Conservation (phyloP, 768 basidiomycete species). For the Boletus subparvulus region DNA sequence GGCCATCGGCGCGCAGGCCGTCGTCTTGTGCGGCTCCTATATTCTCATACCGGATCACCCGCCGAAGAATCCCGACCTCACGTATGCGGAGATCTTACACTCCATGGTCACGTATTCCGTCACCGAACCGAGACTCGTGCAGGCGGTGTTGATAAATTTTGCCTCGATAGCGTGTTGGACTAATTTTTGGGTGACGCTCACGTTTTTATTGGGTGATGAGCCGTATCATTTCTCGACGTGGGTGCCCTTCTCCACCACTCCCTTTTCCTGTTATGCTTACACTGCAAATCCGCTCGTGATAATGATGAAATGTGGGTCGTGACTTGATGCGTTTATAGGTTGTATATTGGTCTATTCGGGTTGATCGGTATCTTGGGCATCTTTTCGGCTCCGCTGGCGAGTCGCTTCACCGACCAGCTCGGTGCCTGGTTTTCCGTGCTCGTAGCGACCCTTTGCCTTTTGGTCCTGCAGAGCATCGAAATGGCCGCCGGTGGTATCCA, state of each 20-base stretch:
- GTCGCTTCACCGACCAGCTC: conserved; percentile 30
- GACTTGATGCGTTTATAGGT: conserved; percentile 6
- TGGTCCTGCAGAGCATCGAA: conserved; percentile 33
- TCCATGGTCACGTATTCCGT: conserved; percentile 41
- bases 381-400: conserved; percentile 26
- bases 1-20: conserved; percentile 36
- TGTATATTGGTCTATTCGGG: conserved; percentile 48
- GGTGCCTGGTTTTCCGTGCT: conserved; percentile 46
- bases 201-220: conserved; percentile 43
- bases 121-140: conserved; percentile 44
- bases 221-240: conserved; percentile 41
- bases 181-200: conserved; percentile 42
- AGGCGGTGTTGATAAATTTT: conserved; percentile 29
- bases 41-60: conserved; percentile 42
- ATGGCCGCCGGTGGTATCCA: conserved; percentile 38
- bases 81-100: conserved; percentile 35
- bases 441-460: conserved; percentile 30
- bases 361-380: conserved; percentile 46
- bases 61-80: conserved; percentile 37
- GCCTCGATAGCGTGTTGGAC: conserved; percentile 32
- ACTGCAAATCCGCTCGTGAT: not conserved
- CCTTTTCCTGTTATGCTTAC: not conserved
- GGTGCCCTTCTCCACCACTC: not conserved
- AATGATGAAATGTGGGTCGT: not conserved
- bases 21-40: conserved; percentile 32